These are phyloP conservation scores for Fusarium sp. DNA, from an alignment of 2,329 filamentous ascomycete genomes.

Conservation along the genomic window DNA sequence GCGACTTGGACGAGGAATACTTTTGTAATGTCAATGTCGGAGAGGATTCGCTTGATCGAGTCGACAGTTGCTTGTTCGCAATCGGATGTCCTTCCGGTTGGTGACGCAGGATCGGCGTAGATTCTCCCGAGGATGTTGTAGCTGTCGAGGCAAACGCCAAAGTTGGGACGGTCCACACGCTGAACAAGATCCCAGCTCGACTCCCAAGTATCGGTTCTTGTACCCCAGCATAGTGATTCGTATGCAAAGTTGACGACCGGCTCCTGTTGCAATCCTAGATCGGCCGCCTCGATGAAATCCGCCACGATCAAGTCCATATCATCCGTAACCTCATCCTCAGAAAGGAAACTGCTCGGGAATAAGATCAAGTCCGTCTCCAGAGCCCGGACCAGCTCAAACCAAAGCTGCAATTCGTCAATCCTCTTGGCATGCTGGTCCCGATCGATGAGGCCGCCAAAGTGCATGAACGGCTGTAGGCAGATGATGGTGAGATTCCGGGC, in stretches of 20 bases:
- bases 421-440: conserved; percentile 66
- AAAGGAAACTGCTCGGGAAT: conserved; percentile 78
- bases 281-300: conserved; percentile 74
- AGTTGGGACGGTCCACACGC: conserved; percentile 75
- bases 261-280: conserved; percentile 69
- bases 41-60: conserved; percentile 67
- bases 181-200: conserved; percentile 75
- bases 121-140: conserved; percentile 81
- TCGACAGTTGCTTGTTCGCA: conserved; percentile 66
- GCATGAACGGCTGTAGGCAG: conserved; percentile 80
- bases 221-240: conserved; percentile 80
- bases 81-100: conserved; percentile 62
- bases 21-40: conserved; percentile 69
- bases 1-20: conserved; percentile 84
- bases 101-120: conserved; percentile 74
- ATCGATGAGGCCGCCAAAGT: conserved; percentile 81
- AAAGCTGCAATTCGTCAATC: conserved; percentile 73
- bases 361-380: conserved; percentile 79
- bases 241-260: conserved; percentile 77
- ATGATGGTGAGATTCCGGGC: conserved; percentile 67
- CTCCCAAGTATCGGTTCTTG: conserved; percentile 78
- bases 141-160: conserved; percentile 81
- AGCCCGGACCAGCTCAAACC: conserved; percentile 74
- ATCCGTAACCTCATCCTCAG: conserved; percentile 56
- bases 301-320: conserved; percentile 67